Evolutionary conservation across 306 rosid species (phyloP), one percentile per base, ranked within the genome.

Genomic region (Lathyrus sativus): DNA sequence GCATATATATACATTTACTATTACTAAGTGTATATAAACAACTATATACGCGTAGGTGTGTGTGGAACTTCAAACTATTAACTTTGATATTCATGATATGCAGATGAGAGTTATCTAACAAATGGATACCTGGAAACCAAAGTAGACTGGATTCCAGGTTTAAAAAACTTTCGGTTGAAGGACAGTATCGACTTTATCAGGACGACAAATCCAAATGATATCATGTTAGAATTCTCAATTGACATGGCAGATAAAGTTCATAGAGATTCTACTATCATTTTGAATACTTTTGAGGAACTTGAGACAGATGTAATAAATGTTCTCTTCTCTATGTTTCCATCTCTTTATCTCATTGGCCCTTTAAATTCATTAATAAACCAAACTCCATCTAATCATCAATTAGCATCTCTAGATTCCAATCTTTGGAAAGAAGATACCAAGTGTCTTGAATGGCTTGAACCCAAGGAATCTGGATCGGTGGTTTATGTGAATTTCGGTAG

Each of bases 381-480:
- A 51, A 9, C n/a, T 51, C 14, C 57, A 51, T 13, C 22, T 15
- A 51, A 19, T 10, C 13, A 4, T 1, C 39, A 35, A 35, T 19
- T 51, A 29, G 8, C 0, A 10, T 51, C 58, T 9, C 24, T 51
- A 22, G 31, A 29, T 19, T 19, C 58, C 33, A 51, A 10, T 51
- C 58, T 51, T 10, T 51, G 58, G 58, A 51, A 51, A 51, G 58
- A 51, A 51, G 58, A 51, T 19, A 19, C 13, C n/a, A 51, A 51
- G 2, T 51, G 58, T 19, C 31, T 51, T 19, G n/a, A 51, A 19
- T 51, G 58, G 58, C 33, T 53, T 4, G 59, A 53, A 22, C 22
- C 7, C 0, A 53, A 22, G 14, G 33, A 53, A 53, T 33, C 31
- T 9, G 2, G 7, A 2, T 53, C 59, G 0, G 33, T 53, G 22